Base-by-base conservation (phyloP, 495 filamentous ascomycete species). In the Thozetella sp. region DNA sequence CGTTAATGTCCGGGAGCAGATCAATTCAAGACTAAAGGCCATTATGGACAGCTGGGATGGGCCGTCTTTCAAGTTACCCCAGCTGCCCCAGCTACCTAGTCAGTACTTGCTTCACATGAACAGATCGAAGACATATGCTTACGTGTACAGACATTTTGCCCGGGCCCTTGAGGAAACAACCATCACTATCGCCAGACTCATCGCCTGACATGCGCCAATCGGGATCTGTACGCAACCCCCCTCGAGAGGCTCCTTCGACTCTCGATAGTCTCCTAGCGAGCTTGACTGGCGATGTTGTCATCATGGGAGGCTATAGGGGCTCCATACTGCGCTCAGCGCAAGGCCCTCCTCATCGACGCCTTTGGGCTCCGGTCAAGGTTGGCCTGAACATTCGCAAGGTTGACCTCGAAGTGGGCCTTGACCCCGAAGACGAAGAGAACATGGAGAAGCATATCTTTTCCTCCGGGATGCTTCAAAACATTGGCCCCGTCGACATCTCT, bases 291-390 rank as follows among this genome's bases (percentile, higher is more conserved):
- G 94, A 98, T 69, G 75, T 98, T 2, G 91, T 97, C 12, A 76
- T 97, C 22, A 82, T 98, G 73, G 94, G 94, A 24, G 94, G 94
- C 2, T 98, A 97, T 72, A 82, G 93, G 54, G 93, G 94, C 9
- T 97, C 94, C 0, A 82, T 97, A 12, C 70, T 99, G 3, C 88
- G 94, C 15, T 96, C 94, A n/a, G 88, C 92, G 2, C 87, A 88
- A 52, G 43, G 43, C 9, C 84, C 91, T 0, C 91, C 91, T 0
- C 83, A 93, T 58, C 86, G 93, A 22, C 91, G 93, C 64, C 73
- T 96, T 2, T 99, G 94, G 94, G 88, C 96, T 23, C 94, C 94
- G 0, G 88, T 99, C 69, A 97, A 97, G 72, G 90, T 97, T 22
- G 93, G 94, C 6, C 72, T 99, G 50, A 97, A 96, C 59, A 84